phyloP scores from a whole-genome alignment of 208 protist genomes.

The Crithidia bombi region DNA sequence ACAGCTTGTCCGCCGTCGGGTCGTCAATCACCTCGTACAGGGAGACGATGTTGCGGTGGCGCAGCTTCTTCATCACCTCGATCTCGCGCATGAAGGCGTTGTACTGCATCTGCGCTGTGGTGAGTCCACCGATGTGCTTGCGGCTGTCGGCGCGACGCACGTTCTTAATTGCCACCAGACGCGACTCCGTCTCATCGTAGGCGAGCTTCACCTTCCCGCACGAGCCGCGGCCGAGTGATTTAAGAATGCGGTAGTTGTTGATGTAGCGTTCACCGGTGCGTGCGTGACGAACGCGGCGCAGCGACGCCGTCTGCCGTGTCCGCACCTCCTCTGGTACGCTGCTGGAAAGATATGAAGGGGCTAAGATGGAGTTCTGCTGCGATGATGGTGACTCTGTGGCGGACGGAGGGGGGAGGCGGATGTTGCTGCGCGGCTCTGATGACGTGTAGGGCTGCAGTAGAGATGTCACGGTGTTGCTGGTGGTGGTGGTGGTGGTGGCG shows the following conservation, averaged over 20 bases:
- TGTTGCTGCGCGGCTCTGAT: not conserved
- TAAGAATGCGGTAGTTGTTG: constrained; percentile 74
- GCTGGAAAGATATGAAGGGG: constrained; percentile 1
- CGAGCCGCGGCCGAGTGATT: constrained; percentile 61
- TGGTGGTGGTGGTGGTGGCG: not conserved
- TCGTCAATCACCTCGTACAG: constrained; percentile 97
- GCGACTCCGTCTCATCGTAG: constrained; percentile 38
- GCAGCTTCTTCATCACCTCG: constrained; percentile 94
- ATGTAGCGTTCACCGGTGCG: constrained; percentile 37
- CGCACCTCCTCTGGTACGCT: not conserved
- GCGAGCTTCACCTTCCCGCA: constrained; percentile 71
- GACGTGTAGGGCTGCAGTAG: not conserved
- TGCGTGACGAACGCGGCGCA: constrained; percentile 10
- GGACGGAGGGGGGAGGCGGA: not conserved
- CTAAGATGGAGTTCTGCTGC: not conserved
- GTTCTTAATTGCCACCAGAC: constrained; percentile 68
- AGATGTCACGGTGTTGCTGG: not conserved
- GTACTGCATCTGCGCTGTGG: constrained; percentile 39
- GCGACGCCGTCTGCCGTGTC: constrained; percentile 11
- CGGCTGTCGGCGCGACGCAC: constrained; percentile 58
- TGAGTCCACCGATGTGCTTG: constrained; percentile 35
- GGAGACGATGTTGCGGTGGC: constrained; percentile 94
- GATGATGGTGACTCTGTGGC: not conserved
- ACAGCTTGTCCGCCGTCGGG: constrained; percentile 84
- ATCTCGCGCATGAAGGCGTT: constrained; percentile 84